Conservation (phyloP, 495 filamentous ascomycete species). For the Xylaria scruposa region DNA sequence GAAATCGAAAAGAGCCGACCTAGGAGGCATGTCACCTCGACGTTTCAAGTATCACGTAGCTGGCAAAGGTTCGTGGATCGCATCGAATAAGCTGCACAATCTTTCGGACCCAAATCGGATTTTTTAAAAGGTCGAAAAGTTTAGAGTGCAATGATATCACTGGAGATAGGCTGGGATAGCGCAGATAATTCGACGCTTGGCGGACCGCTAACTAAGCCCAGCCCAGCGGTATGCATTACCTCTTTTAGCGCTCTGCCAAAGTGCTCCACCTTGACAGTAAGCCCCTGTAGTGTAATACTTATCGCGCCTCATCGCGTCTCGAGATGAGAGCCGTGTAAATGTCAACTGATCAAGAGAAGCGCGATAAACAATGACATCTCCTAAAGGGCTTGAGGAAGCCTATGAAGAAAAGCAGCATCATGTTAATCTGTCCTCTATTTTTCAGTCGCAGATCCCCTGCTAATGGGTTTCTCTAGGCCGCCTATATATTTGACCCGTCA, state of each 20-base stretch:
- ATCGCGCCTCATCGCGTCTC: conserved; percentile 21
- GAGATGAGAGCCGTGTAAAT: background rate
- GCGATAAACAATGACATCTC: conserved; percentile 33
- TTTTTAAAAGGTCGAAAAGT: background rate
- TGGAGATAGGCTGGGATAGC: background rate
- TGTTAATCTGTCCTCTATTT: conserved; percentile 41
- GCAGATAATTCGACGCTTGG: conserved; percentile 3
- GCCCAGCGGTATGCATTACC: no score
- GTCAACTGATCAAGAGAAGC: background rate
- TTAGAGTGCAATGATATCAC: conserved; percentile 6
- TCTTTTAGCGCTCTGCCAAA: background rate
- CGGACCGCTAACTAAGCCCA: background rate
- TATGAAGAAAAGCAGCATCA: conserved; percentile 53
- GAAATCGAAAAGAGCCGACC: conserved; percentile 36
- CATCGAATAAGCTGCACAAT: background rate
- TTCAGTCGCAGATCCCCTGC: conserved; percentile 7
- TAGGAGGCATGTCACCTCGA: conserved; percentile 44
- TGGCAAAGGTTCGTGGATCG: background rate
- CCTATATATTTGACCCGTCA: conserved; percentile 72
- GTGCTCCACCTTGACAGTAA: background rate
- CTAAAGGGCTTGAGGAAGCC: conserved; percentile 31
- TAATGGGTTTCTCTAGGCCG: conserved; percentile 55
- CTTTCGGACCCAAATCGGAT: background rate
- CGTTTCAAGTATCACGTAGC: background rate
- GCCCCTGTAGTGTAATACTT: background rate